Evolutionary conservation across 345 rosid genomes (phyloP).

Genomic region (sweet orange (Citrus sinensis)): DVS_A1.0 CM039165.1:28570001-28570500

Average conservation of each 20-base stretch:
- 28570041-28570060: constrained; percentile 5
- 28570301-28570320: neutral
- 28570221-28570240: neutral
- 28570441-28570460: neutral
- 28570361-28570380: neutral
- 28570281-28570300: too few species aligned
- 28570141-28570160: neutral
- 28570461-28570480: neutral
- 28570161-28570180: neutral
- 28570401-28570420: neutral
- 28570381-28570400: neutral
- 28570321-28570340: neutral
- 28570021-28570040: constrained; percentile 53
- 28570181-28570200: neutral
- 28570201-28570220: neutral
- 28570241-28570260: neutral
- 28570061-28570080: neutral
- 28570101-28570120: neutral
- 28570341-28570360: neutral
- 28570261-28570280: neutral
- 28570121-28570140: neutral
- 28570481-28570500: too few species aligned
- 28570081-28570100: neutral
- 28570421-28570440: neutral
- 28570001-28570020: constrained; percentile 71